Evolutionary conservation across 1,139 yeast genomes (phyloP).

Genomic region (Kodamaea ohmeri): DNA sequence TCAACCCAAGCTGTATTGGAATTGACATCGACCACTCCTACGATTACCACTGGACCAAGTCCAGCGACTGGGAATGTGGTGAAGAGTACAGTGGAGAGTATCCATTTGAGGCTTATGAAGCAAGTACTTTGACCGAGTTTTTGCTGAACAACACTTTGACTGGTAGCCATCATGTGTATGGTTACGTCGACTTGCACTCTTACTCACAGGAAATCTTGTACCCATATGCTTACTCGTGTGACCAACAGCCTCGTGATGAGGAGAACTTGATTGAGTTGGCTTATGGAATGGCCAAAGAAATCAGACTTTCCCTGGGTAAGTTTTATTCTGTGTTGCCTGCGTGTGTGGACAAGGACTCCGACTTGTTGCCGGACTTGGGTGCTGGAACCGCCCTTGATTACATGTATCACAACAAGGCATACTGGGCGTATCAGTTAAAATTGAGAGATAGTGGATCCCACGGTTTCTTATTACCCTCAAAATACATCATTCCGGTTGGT

Average conservation of each 20-base stretch:
- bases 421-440: slow-evolving; percentile 82
- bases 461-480: slow-evolving; percentile 76
- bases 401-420: slow-evolving; percentile 79
- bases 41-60: slow-evolving; percentile 67
- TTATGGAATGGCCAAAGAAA: slow-evolving; percentile 74
- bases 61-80: slow-evolving; percentile 71
- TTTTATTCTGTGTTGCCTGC: slow-evolving; percentile 71
- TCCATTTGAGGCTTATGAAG: slow-evolving; percentile 77
- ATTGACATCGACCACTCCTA: slow-evolving; percentile 86
- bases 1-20: slow-evolving; percentile 67
- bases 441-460: slow-evolving; percentile 80
- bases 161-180: slow-evolving; percentile 54
- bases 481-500: slow-evolving; percentile 73
- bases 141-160: slow-evolving; percentile 57
- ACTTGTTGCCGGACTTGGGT: slow-evolving; percentile 69
- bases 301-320: slow-evolving; percentile 61
- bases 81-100: slow-evolving; percentile 78
- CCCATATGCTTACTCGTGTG: slow-evolving; percentile 81
- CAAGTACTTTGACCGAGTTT: slow-evolving; percentile 60
- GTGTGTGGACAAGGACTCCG: slow-evolving; percentile 72
- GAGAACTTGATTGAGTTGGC: slow-evolving; percentile 80
- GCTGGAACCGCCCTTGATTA: slow-evolving; percentile 81
- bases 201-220: slow-evolving; percentile 80
- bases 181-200: slow-evolving; percentile 80
- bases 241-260: slow-evolving; percentile 68